Conservation (phyloP, 208 protist species). For the Trichomonas vaginalis region DNA sequence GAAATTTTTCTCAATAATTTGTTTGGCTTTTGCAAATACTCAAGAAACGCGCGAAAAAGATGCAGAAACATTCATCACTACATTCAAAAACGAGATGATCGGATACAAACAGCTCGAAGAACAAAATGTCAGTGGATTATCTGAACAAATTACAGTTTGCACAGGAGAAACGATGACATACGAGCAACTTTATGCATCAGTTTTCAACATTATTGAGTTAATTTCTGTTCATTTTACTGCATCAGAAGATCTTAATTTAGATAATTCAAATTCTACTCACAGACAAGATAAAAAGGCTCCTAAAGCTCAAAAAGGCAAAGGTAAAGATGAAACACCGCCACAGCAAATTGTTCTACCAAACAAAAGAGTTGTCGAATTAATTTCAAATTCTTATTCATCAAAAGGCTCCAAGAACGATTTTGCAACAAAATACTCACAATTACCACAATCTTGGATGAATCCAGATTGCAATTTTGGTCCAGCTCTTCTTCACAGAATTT, state of each 20-base stretch:
- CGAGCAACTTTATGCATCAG: background rate
- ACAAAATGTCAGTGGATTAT: background rate
- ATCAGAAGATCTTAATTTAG: background rate
- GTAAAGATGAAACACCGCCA: background rate
- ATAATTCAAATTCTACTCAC: background rate
- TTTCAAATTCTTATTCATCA: background rate
- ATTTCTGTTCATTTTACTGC: background rate
- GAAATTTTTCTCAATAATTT: background rate
- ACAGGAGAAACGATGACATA: background rate
- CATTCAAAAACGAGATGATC: background rate
- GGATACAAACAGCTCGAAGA: background rate
- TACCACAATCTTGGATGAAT: background rate
- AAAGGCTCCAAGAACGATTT: background rate
- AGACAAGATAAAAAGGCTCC: background rate
- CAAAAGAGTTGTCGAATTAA: background rate
- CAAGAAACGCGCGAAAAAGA: background rate
- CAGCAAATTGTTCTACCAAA: background rate
- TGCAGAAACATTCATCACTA: background rate
- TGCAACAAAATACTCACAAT: background rate
- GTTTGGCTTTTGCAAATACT: constrained; percentile 4
- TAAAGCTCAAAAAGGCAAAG: background rate
- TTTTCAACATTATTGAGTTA: background rate
- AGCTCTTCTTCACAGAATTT: background rate
- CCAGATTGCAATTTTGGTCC: background rate
- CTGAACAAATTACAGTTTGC: background rate